These are phyloP conservation scores for Saitozyma podzolica DNA, from an alignment of 768 basidiomycete genomes.

Conservation along the genomic window DNA sequence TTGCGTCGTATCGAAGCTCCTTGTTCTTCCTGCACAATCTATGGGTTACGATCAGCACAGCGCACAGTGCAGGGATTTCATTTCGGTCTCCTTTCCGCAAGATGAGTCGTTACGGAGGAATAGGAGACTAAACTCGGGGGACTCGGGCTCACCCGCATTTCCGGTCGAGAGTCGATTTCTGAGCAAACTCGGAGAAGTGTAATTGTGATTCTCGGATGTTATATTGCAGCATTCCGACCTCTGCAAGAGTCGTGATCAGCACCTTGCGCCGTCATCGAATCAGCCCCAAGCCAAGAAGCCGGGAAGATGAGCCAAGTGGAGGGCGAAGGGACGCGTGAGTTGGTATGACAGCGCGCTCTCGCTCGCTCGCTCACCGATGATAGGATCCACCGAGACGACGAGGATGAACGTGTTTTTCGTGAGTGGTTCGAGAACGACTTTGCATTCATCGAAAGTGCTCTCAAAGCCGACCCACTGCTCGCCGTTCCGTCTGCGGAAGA, in stretches of 20 bases:
- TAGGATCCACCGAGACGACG: constrained; percentile 69
- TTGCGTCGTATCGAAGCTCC: constrained; percentile 39
- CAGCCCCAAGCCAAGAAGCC: background rate
- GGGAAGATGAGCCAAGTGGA: no score
- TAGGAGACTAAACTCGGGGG: background rate
- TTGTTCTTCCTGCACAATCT: constrained; percentile 33
- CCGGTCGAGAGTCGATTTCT: constrained; percentile 25
- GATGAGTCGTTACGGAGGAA: background rate
- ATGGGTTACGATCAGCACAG: background rate
- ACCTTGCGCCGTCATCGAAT: background rate
- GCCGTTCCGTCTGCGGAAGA: constrained; percentile 23
- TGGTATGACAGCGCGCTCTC: no score
- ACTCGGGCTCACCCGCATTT: constrained; percentile 44
- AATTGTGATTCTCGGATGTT: constrained; percentile 82
- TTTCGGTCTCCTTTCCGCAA: background rate
- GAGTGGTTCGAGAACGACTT: constrained; percentile 70
- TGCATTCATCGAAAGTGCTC: constrained; percentile 46
- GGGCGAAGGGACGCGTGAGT: no score
- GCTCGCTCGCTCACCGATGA: no score
- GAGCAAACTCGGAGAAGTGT: constrained; percentile 78
- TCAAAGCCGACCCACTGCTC: constrained; percentile 46
- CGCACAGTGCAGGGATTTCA: background rate
- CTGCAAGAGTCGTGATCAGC: constrained; percentile 54
- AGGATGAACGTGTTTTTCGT: constrained; percentile 91
- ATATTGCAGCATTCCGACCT: constrained; percentile 80